A percentile compares a stretch with the other conserved stretches of the same genome.
phyloP scores from a whole-genome alignment of 352 stramenopile species.

The Saprolegnia diclina region DNA sequence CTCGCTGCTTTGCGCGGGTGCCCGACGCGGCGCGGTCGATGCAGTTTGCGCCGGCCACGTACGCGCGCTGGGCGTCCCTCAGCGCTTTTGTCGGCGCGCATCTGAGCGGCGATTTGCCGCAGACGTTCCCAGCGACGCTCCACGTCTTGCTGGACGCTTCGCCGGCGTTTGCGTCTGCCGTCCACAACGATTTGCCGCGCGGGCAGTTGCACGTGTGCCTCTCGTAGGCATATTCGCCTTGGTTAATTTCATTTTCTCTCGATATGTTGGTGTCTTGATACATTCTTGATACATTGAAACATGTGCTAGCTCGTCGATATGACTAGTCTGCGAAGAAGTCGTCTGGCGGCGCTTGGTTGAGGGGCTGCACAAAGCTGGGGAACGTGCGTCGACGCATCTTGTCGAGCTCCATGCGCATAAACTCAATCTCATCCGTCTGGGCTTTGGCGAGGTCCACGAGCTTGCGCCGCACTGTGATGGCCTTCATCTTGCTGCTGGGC shows the following conservation, averaged over 20 bases:
- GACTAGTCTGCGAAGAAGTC: constrained; percentile 20
- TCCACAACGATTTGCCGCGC: too few relatives aligned
- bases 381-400: constrained; percentile 89
- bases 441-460: constrained; percentile 84
- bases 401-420: constrained; percentile 81
- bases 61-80: constrained; percentile 1
- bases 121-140: too few relatives aligned
- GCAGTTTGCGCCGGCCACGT: constrained; percentile 1
- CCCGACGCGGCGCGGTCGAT: background rate
- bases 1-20: constrained; percentile 3
- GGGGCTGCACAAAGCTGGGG: constrained; percentile 67
- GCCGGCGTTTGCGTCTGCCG: too few relatives aligned
- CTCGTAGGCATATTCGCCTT: too few relatives aligned
- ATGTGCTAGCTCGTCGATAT: too few relatives aligned
- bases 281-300: too few relatives aligned
- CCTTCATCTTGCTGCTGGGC: constrained; percentile 56
- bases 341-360: constrained; percentile 12
- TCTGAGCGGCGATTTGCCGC: too few relatives aligned
- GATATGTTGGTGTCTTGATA: too few relatives aligned
- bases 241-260: too few relatives aligned
- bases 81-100: background rate
- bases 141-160: too few relatives aligned
- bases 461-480: constrained; percentile 81
- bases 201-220: too few relatives aligned
- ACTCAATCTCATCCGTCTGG: constrained; percentile 90